These are phyloP conservation scores for Trypanosoma conorhini DNA, from an alignment of 208 protist genomes.

Conservation along the genomic window DNA sequence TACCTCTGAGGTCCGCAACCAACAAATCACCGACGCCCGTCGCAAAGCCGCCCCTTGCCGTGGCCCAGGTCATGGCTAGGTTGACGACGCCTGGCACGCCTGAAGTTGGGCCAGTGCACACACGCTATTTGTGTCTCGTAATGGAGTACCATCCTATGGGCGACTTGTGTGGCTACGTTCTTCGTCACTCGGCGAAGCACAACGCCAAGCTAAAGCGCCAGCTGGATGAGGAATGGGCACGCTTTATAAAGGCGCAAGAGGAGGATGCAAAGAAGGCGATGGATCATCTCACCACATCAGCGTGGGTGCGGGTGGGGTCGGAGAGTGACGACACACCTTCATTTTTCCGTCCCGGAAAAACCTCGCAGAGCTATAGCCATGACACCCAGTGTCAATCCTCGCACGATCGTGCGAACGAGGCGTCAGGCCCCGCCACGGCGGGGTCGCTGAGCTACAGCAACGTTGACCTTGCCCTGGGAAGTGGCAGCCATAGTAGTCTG, in stretches of 20 bases:
- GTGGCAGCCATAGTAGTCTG: not conserved
- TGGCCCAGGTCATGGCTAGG: not conserved
- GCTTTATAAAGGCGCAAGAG: conserved; percentile 2
- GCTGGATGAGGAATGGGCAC: conserved; percentile 13
- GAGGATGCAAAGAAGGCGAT: not conserved
- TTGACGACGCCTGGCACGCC: conserved; percentile 13
- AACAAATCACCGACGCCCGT: too few relatives aligned
- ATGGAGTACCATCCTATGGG: conserved; percentile 85
- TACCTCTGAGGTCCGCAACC: not conserved
- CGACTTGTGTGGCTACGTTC: conserved; percentile 71
- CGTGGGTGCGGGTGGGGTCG: conserved; percentile 2
- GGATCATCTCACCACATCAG: not conserved
- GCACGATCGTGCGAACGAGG: not conserved
- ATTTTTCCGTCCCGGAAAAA: conserved; percentile 8
- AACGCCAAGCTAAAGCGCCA: conserved; percentile 19
- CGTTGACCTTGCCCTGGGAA: not conserved
- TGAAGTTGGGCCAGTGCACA: conserved; percentile 29
- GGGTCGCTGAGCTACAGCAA: not conserved
- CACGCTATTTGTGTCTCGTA: conserved; percentile 76
- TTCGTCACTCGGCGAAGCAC: conserved; percentile 32
- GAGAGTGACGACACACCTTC: conserved; percentile 2
- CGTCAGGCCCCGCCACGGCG: not conserved
- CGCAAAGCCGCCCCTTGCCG: not conserved
- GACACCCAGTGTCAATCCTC: not conserved
- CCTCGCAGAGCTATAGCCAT: not conserved